A percentile compares a stretch with the other conserved stretches of the same genome.
These are phyloP conservation scores for Entophlyctis luteolus DNA, from an alignment of 192 early-diverging fungal species.

Conservation along the genomic window DNA sequence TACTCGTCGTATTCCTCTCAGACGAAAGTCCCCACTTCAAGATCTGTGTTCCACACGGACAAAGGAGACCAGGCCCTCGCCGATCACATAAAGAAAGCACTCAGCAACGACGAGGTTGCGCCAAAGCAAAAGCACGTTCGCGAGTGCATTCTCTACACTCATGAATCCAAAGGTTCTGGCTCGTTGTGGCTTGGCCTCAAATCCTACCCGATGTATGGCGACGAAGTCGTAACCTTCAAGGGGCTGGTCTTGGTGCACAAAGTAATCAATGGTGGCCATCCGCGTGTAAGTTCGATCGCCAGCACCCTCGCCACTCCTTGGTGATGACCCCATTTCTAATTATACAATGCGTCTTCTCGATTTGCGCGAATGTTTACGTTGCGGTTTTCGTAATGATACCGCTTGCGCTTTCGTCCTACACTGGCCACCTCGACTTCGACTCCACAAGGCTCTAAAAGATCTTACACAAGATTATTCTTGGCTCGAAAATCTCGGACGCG, in stretches of 20 bases:
- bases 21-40: not conserved
- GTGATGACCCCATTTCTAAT: no score
- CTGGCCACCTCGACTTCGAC: no score
- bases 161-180: constrained; percentile 82
- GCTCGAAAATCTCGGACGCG: constrained; percentile 68
- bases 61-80: constrained; percentile 73
- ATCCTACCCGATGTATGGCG: constrained; percentile 79
- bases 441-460: constrained; percentile 82
- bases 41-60: constrained; percentile 6
- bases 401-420: no score
- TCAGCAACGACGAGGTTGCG: constrained; percentile 80
- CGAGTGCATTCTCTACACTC: constrained; percentile 88
- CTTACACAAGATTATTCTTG: constrained; percentile 74
- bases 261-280: constrained; percentile 89
- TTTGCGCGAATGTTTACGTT: no score
- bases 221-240: constrained; percentile 97
- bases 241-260: constrained; percentile 92
- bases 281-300: constrained; percentile 64
- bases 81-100: constrained; percentile 87
- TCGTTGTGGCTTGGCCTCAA: constrained; percentile 83
- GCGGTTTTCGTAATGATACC: no score
- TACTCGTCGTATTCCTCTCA: not conserved
- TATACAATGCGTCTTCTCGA: no score
- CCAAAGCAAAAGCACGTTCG: constrained; percentile 97
- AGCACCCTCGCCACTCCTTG: no score